phyloP scores from a whole-genome alignment of 208 protist species.

The Acanthamoeba lenticulata region DNA sequence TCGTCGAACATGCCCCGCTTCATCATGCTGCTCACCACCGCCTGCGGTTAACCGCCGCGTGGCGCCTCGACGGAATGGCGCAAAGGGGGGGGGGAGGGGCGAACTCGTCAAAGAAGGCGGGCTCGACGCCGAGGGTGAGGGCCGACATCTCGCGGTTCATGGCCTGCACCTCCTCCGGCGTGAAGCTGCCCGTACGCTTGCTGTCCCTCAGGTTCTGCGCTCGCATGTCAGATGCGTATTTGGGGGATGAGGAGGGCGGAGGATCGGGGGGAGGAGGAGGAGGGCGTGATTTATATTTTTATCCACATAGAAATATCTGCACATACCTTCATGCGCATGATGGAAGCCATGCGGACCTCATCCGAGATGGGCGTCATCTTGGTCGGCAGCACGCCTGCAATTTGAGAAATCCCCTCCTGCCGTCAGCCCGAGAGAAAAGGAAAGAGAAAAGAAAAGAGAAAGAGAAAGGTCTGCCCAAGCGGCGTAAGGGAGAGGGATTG shows the following conservation, averaged over 20 bases:
- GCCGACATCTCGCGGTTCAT: constrained; percentile 65
- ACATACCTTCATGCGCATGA: constrained; percentile 55
- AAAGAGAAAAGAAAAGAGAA: background rate
- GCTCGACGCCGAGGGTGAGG: constrained; percentile 47
- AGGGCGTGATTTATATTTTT: background rate
- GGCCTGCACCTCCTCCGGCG: constrained; percentile 18
- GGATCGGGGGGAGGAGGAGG: background rate
- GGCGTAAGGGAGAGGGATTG: background rate
- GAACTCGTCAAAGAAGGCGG: constrained; percentile 57
- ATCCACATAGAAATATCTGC: background rate
- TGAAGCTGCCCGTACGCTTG: constrained; percentile 47
- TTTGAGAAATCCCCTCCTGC: too few species aligned
- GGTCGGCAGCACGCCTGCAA: background rate
- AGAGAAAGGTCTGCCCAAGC: background rate
- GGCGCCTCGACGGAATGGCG: background rate
- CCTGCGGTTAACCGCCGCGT: too few species aligned
- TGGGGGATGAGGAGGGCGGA: background rate
- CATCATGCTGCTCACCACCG: constrained; percentile 1
- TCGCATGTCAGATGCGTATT: too few species aligned
- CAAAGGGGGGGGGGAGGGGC: background rate
- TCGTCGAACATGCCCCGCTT: constrained; percentile 52
- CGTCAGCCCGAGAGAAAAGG: too few species aligned
- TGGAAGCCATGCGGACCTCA: constrained; percentile 11
- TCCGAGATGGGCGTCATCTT: constrained; percentile 42
- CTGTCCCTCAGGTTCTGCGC: constrained; percentile 59